Percentiles rank a stretch among this genome's conserved stretches.
Conservation (phyloP, 768 basidiomycete genomes). For the Mycena indigotica region DNA sequence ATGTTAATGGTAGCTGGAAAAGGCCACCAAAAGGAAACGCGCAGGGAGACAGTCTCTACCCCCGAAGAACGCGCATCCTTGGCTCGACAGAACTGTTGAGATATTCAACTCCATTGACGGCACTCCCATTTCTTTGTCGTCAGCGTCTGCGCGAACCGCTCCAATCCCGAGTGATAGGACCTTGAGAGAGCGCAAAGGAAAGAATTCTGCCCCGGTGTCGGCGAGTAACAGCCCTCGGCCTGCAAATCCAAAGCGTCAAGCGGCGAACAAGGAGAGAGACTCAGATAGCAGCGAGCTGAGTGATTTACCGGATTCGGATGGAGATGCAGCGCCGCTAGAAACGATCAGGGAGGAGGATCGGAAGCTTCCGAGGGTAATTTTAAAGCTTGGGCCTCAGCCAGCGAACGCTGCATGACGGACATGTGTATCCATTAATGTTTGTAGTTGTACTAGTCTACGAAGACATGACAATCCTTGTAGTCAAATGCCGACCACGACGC, state of each 20-base stretch:
- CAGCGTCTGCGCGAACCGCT: constrained; percentile 26
- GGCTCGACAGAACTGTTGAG: constrained; percentile 60
- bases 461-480: too few relatives aligned
- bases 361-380: constrained; percentile 56
- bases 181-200: constrained; percentile 56
- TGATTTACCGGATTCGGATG: constrained; percentile 17
- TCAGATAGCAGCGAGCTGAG: not conserved
- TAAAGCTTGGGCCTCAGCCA: constrained; percentile 51
- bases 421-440: too few relatives aligned
- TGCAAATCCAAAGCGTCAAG: constrained; percentile 7
- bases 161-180: constrained; percentile 44
- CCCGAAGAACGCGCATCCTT: constrained; percentile 42
- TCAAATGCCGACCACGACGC: too few relatives aligned
- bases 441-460: too few relatives aligned
- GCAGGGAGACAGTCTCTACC: constrained; percentile 49
- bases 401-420: too few relatives aligned
- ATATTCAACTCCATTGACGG: constrained; percentile 50
- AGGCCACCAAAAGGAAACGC: constrained; percentile 56
- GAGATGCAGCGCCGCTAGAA: constrained; percentile 15
- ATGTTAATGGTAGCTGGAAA: constrained; percentile 55
- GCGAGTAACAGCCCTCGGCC: constrained; percentile 14
- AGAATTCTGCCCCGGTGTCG: constrained; percentile 21
- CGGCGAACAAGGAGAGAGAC: too few relatives aligned
- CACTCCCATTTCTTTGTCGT: constrained; percentile 23
- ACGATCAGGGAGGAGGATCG: constrained; percentile 29